phyloP scores from a whole-genome alignment of 2,329 filamentous ascomycete species.

The Xylaria sp. region DNA sequence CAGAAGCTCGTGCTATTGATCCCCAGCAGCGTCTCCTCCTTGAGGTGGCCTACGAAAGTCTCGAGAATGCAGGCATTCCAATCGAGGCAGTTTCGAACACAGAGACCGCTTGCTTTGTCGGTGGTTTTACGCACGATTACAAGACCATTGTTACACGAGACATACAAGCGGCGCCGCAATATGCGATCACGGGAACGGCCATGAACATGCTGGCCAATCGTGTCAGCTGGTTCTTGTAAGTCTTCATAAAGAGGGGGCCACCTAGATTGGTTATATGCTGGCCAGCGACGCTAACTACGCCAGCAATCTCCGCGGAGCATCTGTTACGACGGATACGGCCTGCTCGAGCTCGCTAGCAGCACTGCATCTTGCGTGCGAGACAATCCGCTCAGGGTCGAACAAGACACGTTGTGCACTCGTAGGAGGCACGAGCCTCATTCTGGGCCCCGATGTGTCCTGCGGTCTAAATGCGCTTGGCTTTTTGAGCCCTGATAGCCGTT shows the following conservation, averaged over 20 bases:
- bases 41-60: conserved; percentile 15
- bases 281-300: background rate
- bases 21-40: conserved; percentile 8
- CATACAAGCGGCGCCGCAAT: conserved; percentile 13
- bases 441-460: conserved; percentile 6
- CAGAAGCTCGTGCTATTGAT: conserved; percentile 4
- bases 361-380: conserved; percentile 17
- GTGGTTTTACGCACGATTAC: conserved; percentile 22
- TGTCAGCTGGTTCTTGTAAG: conserved; percentile 24
- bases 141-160: conserved; percentile 20
- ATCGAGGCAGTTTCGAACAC: conserved; percentile 23
- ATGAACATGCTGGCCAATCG: conserved; percentile 18
- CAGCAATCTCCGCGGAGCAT: conserved; percentile 20
- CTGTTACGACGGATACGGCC: conserved; percentile 23
- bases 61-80: conserved; percentile 24
- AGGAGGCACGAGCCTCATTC: conserved; percentile 15
- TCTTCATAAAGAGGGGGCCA: background rate
- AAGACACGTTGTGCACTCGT: conserved; percentile 19
- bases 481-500: conserved; percentile 21
- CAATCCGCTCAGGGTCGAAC: conserved; percentile 9
- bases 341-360: conserved; percentile 17
- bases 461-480: conserved; percentile 11
- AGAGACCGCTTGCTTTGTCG: conserved; percentile 20
- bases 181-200: conserved; percentile 15
- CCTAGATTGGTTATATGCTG: background rate